Conservation (phyloP, 2,329 filamentous ascomycete species). For the Colletotrichum lini region DNA sequence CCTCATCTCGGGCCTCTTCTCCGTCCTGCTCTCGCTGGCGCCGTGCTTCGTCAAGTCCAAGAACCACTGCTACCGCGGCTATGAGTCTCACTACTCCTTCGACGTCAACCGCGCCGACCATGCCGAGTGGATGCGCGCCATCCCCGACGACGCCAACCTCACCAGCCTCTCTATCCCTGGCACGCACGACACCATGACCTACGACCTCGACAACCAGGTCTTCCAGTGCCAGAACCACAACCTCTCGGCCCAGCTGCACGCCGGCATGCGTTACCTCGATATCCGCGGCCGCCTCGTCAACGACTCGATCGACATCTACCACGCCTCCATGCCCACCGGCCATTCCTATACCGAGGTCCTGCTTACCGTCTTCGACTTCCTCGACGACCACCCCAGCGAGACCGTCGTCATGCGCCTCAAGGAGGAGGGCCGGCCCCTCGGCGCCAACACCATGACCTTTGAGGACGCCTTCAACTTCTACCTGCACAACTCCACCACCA, state of each 20-base stretch:
- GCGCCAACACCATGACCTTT: conserved; percentile 57
- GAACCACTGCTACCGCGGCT: conserved; percentile 51
- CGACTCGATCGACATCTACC: conserved; percentile 62
- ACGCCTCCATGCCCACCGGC: conserved; percentile 61
- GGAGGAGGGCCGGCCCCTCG: conserved; percentile 59
- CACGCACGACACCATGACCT: conserved; percentile 69
- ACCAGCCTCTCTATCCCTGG: conserved; percentile 65
- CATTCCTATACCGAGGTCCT: conserved; percentile 61
- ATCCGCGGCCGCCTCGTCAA: conserved; percentile 61
- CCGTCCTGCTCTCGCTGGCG: conserved; percentile 45
- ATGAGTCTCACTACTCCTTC: conserved; percentile 58
- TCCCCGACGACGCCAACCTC: conserved; percentile 59
- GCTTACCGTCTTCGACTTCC: conserved; percentile 60
- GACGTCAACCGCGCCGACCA: conserved; percentile 53
- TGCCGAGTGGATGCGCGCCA: conserved; percentile 59
- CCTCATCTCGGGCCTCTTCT: conserved; percentile 45
- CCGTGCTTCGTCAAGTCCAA: conserved; percentile 45
- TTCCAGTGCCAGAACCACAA: conserved; percentile 65
- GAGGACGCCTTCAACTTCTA: conserved; percentile 62
- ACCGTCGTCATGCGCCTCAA: conserved; percentile 66
- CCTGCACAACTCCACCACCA: conserved; percentile 52
- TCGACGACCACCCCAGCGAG: conserved; percentile 61
- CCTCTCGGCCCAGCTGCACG: conserved; percentile 59
- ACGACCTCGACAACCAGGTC: conserved; percentile 52
- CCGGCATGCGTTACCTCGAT: conserved; percentile 66